These are phyloP conservation scores for Sarocladium kiliense DNA, from an alignment of 2,329 filamentous ascomycete species.

Conservation along the genomic window DNA sequence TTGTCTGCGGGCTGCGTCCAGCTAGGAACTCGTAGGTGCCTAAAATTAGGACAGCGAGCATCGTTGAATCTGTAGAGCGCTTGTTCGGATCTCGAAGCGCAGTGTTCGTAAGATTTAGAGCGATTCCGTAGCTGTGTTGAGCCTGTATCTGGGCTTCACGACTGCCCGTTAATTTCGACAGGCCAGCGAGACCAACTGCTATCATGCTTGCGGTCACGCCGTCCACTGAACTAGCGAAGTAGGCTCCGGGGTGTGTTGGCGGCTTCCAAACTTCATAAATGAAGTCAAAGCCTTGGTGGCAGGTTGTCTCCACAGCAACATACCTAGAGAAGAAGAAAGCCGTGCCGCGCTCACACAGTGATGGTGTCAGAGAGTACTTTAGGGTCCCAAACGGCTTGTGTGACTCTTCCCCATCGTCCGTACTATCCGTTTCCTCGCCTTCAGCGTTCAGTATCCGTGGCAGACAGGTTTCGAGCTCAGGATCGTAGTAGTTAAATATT, in stretches of 20 bases:
- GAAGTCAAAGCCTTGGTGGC: constrained; percentile 47
- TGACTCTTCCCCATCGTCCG: constrained; percentile 9
- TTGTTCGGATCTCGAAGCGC: constrained; percentile 41
- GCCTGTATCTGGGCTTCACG: constrained; percentile 39
- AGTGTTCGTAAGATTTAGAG: constrained; percentile 44
- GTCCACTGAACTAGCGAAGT: constrained; percentile 27
- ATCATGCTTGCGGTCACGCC: constrained; percentile 47
- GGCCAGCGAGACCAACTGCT: constrained; percentile 48
- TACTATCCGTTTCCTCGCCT: constrained; percentile 1
- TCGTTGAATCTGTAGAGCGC: constrained; percentile 43
- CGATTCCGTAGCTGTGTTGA: constrained; percentile 44
- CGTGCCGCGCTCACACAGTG: constrained; percentile 37
- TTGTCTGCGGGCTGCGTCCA: constrained; percentile 38
- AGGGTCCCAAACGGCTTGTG: neutral
- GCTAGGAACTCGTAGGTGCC: constrained; percentile 51
- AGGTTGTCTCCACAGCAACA: constrained; percentile 40
- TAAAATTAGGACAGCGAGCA: constrained; percentile 48
- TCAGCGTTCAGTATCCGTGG: constrained; percentile 4
- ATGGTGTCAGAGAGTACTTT: constrained; percentile 12
- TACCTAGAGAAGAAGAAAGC: constrained; percentile 48
- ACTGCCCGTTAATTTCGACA: constrained; percentile 40
- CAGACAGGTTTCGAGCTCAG: constrained; percentile 13
- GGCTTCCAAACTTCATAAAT: constrained; percentile 49
- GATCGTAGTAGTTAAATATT: constrained; percentile 7
- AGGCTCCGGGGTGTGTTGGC: constrained; percentile 23